Evolutionary conservation across 208 protist genomes (phyloP).

Genomic region (Leishmania turanica): DNA sequence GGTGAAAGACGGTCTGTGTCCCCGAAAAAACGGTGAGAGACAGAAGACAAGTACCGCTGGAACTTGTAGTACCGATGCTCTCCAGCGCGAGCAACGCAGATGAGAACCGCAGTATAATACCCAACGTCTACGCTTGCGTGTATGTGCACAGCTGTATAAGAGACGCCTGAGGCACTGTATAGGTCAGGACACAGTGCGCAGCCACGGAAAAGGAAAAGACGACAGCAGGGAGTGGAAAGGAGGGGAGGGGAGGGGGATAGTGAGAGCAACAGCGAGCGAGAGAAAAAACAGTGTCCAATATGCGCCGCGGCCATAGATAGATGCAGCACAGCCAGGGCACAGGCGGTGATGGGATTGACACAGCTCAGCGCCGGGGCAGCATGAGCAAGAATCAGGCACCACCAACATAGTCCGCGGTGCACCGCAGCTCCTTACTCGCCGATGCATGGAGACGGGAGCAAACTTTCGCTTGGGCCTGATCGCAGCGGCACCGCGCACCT

Average conservation of each 20-base stretch:
- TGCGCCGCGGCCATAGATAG: neutral
- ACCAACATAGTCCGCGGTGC: neutral
- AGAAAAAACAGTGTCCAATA: neutral
- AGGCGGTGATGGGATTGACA: neutral
- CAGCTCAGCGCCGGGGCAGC: neutral
- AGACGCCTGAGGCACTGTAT: neutral
- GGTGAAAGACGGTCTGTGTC: too few relatives aligned
- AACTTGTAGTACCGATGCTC: neutral
- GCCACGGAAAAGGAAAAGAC: neutral
- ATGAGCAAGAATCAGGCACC: neutral
- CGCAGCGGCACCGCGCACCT: neutral
- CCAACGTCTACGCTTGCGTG: neutral
- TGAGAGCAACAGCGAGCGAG: neutral
- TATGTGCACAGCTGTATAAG: neutral
- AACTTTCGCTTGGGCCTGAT: neutral
- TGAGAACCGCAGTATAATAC: neutral
- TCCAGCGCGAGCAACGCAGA: neutral
- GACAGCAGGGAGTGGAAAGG: neutral
- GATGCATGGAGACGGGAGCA: neutral
- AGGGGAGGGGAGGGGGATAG: too few relatives aligned
- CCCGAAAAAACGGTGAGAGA: neutral
- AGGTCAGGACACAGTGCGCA: neutral
- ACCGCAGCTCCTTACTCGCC: neutral
- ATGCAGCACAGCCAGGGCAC: neutral
- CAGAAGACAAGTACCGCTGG: neutral